Conservation (phyloP, 2,329 filamentous ascomycete genomes). For the Talaromyces verruculosus region DNA sequence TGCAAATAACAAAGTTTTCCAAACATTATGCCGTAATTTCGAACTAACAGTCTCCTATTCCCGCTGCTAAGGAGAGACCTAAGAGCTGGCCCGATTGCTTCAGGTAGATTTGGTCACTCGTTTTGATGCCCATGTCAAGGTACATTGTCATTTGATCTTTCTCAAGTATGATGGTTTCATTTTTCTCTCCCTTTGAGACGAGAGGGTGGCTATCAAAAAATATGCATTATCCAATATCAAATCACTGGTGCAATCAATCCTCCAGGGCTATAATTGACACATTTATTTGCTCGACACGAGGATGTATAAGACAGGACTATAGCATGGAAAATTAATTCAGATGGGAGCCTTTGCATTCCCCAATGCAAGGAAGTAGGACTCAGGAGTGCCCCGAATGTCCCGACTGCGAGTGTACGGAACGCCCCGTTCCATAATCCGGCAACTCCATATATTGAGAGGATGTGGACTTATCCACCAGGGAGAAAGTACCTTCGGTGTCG, state of each 20-base stretch:
- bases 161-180: neutral
- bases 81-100: neutral
- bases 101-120: neutral
- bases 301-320: neutral
- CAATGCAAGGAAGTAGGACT: neutral
- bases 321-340: neutral
- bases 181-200: neutral
- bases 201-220: neutral
- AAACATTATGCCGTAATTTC: neutral
- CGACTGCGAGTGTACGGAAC: neutral
- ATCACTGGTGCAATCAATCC: neutral
- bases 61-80: neutral
- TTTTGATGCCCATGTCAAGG: neutral
- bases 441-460: neutral
- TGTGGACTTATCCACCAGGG: neutral
- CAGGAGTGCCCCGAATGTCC: neutral
- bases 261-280: neutral
- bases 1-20: neutral
- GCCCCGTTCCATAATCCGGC: neutral
- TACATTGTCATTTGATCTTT: neutral
- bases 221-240: neutral
- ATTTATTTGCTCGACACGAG: neutral
- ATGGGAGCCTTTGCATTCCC: neutral
- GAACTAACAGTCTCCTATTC: neutral
- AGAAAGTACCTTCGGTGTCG: neutral